phyloP scores from a whole-genome alignment of 768 basidiomycete genomes.

The Clavaria fumosa region DNA sequence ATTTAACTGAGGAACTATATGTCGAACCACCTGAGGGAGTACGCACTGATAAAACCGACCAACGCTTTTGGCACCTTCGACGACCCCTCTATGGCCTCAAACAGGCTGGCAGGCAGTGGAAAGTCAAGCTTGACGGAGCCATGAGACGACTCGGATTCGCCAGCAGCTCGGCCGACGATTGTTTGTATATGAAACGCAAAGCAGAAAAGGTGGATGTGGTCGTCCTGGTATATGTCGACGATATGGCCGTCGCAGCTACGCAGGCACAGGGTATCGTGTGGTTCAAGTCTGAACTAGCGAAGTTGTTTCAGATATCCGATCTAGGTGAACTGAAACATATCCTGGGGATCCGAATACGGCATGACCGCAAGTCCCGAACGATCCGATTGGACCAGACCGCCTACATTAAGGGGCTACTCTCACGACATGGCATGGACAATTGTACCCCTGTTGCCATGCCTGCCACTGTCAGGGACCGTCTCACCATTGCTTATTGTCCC shows the following conservation, averaged over 20 bases:
- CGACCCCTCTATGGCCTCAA: conserved; percentile 5
- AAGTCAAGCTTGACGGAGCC: conserved; percentile 1
- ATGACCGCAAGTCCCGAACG: conserved; percentile 9
- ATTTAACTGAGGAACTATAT: conserved; percentile 6
- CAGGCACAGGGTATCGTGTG: background rate
- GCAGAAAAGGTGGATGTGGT: conserved; percentile 3
- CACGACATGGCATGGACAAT: conserved; percentile 11
- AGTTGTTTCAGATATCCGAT: conserved; percentile 1
- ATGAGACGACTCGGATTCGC: conserved; percentile 5
- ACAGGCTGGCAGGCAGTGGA: too few relatives aligned
- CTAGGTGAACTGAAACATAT: conserved; percentile 11
- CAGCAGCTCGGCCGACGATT: background rate
- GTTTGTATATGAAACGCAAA: background rate
- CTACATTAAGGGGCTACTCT: conserved; percentile 14
- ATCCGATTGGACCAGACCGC: conserved; percentile 17
- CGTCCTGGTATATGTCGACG: too few relatives aligned
- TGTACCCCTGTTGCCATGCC: conserved; percentile 10
- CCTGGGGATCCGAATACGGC: conserved; percentile 12
- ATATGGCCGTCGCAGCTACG: background rate
- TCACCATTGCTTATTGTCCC: too few relatives aligned
- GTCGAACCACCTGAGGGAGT: background rate
- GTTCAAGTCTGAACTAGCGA: background rate
- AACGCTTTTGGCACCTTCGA: conserved; percentile 1
- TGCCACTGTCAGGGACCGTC: too few relatives aligned
- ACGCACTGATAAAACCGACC: background rate